Evolutionary conservation across 306 rosid genomes (phyloP), one percentile per base, ranked within the genome.

Genomic region (Dalbergia oliveri): DNA sequence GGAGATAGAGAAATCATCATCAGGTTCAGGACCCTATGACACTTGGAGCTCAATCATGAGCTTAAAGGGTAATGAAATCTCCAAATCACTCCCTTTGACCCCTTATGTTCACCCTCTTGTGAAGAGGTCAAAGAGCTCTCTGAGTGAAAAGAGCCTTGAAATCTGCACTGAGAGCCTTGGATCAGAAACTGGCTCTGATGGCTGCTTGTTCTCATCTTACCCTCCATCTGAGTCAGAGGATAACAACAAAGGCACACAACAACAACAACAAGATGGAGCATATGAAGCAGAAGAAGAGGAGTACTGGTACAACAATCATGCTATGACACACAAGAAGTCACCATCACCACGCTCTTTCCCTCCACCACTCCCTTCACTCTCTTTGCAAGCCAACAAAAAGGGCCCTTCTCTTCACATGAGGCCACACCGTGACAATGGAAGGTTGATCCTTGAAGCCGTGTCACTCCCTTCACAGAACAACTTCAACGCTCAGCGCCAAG

Each of bases 91-190:
- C 23, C 84, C 88, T 4, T 77, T 3, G 3, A 60, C 84, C 4
- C 96, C 96, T 47, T 95, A 95, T 76, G 68, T 93, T 86, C 98
- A 91, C 66, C 98, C 99, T 73, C 96, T 91, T 26, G 90, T 84
- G 61, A 90, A 90, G 69, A 90, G 89, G 79, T 78, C 94, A 0
- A 62, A 83, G 10, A 91, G 88, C 80, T 77, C 84, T 59, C 59
- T 95, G 68, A 89, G 72, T 66, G 86, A 84, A 18, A 90, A 84
- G 53, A 93, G 99, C 72, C 98, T 95, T 14, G 49, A 87, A 63
- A 86, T 95, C 19, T 95, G 99, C 75, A 95, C 99, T 0, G 99
- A 95, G 73, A 86, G 88, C 50, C 99, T 95, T 11, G 99, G 99
- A 14, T 93, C 98, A n/a, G 99, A 95, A 82, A 90, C 97, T 13